A percentile compares a stretch with the other conserved stretches of the same genome.
Conservation (phyloP, 306 rosid genomes). For the Alnus glutinosa region DNA sequence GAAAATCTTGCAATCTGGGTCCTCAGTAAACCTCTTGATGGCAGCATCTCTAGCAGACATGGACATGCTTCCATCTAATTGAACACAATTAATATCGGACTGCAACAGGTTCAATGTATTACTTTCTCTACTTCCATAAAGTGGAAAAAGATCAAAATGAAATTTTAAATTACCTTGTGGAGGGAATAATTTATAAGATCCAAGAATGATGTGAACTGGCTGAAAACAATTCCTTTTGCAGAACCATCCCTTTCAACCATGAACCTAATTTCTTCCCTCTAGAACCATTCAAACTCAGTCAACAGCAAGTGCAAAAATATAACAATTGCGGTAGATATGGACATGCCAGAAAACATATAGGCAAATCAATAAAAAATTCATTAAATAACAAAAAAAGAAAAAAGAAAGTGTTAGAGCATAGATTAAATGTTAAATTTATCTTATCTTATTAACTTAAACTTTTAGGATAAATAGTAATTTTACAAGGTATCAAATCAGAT, state of each 20-base stretch:
- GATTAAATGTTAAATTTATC: no score
- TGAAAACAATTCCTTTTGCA: conserved; percentile 89
- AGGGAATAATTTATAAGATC: conserved; percentile 86
- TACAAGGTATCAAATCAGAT: no score
- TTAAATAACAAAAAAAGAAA: neutral
- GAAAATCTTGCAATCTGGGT: conserved; percentile 86
- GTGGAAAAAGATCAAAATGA: conserved; percentile 3
- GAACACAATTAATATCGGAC: conserved; percentile 82
- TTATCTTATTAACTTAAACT: no score
- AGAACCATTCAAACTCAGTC: conserved; percentile 28
- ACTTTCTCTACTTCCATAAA: conserved; percentile 12
- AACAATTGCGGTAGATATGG: conserved; percentile 3
- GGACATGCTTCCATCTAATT: conserved; percentile 84
- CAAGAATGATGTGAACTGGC: conserved; percentile 96
- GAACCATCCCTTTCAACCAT: conserved; percentile 97
- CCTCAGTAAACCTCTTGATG: conserved; percentile 69
- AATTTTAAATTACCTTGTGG: conserved; percentile 49
- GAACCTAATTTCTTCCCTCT: conserved; percentile 93
- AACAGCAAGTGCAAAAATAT: conserved; percentile 7
- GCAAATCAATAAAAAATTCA: neutral
- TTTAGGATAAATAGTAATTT: no score
- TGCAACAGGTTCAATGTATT: conserved; percentile 41
- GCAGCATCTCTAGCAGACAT: conserved; percentile 73
- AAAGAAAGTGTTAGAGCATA: no score
- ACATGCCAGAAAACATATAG: neutral